phyloP scores from a whole-genome alignment of 176 grass and related monocot genomes.

The Carex scoparia region DNA sequence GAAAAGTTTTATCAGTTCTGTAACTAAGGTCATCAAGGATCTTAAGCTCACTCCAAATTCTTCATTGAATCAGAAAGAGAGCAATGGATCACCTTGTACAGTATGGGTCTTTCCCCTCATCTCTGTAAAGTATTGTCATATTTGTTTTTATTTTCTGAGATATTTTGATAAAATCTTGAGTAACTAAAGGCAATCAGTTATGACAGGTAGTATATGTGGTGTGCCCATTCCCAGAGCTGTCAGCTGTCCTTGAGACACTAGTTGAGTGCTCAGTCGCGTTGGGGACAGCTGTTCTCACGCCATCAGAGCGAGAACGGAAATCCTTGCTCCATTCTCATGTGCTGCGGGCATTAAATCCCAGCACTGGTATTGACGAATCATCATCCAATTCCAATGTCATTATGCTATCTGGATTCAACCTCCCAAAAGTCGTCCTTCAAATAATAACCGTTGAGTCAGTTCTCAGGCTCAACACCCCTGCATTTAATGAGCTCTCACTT shows the following conservation, averaged over 20 bases:
- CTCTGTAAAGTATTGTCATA: constrained; percentile 17
- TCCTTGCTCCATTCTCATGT: constrained; percentile 61
- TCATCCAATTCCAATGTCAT: constrained; percentile 72
- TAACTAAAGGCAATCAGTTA: background rate
- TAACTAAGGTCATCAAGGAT: constrained; percentile 69
- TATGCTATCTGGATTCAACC: constrained; percentile 94
- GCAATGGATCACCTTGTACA: constrained; percentile 67
- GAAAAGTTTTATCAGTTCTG: constrained; percentile 61
- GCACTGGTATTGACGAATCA: constrained; percentile 43
- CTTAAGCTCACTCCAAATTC: constrained; percentile 63
- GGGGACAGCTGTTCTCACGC: constrained; percentile 62
- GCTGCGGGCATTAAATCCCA: constrained; percentile 53
- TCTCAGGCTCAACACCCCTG: constrained; percentile 60
- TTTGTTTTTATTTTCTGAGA: constrained; percentile 1
- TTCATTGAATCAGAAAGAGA: constrained; percentile 80
- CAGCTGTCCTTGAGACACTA: constrained; percentile 68
- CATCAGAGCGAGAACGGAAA: constrained; percentile 65
- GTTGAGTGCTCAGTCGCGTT: constrained; percentile 82
- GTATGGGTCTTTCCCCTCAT: constrained; percentile 43
- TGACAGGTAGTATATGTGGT: constrained; percentile 89
- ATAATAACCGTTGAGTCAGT: constrained; percentile 82
- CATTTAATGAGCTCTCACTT: constrained; percentile 68
- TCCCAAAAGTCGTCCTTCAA: constrained; percentile 89
- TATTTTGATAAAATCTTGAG: constrained; percentile 4
- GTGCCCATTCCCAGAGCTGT: constrained; percentile 88